A percentile compares a stretch with the other conserved stretches of the same genome.
Evolutionary conservation across 2,329 filamentous ascomycete genomes (phyloP).

Genomic region (Colletotrichum theobromicola): DNA sequence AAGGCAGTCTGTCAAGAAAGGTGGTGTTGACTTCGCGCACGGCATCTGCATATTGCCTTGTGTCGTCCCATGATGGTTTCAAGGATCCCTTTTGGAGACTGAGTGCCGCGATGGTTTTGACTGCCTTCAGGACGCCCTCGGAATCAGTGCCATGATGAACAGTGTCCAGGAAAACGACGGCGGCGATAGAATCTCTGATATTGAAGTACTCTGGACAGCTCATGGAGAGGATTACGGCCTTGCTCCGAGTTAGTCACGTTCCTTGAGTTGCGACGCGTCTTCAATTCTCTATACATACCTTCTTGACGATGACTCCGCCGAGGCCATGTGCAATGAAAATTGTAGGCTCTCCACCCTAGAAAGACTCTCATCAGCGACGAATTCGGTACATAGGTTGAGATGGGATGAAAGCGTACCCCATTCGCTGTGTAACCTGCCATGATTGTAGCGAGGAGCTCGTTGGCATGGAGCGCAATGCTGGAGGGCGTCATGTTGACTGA

Average conservation of each 20-base stretch:
- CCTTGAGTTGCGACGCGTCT: background rate
- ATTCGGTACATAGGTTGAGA: no score
- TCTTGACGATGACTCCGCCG: constrained; percentile 28
- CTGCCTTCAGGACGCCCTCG: constrained; percentile 23
- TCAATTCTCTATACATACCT: constrained; percentile 15
- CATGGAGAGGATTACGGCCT: background rate
- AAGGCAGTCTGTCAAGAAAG: background rate
- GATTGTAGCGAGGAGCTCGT: constrained; percentile 23
- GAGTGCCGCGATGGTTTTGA: constrained; percentile 19
- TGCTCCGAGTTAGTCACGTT: background rate
- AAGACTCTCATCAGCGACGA: background rate
- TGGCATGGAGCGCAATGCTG: constrained; percentile 27
- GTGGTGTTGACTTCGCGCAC: constrained; percentile 24
- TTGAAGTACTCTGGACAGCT: background rate
- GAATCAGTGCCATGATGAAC: constrained; percentile 26
- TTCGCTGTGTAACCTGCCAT: background rate
- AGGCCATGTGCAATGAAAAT: constrained; percentile 30
- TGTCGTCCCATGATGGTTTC: constrained; percentile 14
- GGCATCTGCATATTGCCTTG: constrained; percentile 25
- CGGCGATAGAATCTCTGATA: constrained; percentile 12
- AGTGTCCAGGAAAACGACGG: constrained; percentile 28
- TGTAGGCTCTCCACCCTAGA: constrained; percentile 21
- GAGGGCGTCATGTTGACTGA: constrained; percentile 27
- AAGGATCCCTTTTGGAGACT: background rate
- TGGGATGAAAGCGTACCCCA: background rate